Evolutionary conservation across 306 rosid species (phyloP).

Genomic region (Cucumis cinereus): DNA sequence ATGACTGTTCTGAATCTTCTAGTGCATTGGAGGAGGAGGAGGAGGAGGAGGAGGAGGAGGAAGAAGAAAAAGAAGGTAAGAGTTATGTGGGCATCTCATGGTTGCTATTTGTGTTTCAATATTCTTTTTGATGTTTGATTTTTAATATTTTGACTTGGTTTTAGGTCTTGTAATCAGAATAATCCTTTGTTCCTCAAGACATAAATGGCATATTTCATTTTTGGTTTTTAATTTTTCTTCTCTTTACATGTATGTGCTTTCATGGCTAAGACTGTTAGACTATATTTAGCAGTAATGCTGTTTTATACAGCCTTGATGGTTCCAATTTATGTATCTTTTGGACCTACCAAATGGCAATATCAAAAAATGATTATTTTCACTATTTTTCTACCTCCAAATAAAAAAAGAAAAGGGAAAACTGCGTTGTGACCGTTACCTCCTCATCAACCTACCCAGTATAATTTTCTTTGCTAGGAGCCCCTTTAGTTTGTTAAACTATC

Average conservation of each 20-base stretch:
- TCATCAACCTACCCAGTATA: background rate
- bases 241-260: background rate
- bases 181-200: background rate
- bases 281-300: background rate
- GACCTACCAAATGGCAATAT: background rate
- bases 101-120: background rate
- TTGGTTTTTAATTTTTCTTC: background rate
- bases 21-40: conserved; percentile 21
- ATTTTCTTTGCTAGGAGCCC: background rate
- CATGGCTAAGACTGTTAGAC: background rate
- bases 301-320: background rate
- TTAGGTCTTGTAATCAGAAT: background rate
- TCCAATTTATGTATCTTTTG: background rate
- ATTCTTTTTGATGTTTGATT: background rate
- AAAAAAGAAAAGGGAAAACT: background rate
- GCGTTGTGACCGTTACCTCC: background rate
- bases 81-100: background rate
- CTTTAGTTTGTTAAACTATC: background rate
- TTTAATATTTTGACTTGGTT: background rate
- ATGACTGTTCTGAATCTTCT: conserved; percentile 21
- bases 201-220: background rate
- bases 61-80: conserved; percentile 39
- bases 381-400: background rate
- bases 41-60: background rate
- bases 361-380: background rate